phyloP scores from a whole-genome alignment of 306 rosid species.

The Crataegus laevigata region DNA sequence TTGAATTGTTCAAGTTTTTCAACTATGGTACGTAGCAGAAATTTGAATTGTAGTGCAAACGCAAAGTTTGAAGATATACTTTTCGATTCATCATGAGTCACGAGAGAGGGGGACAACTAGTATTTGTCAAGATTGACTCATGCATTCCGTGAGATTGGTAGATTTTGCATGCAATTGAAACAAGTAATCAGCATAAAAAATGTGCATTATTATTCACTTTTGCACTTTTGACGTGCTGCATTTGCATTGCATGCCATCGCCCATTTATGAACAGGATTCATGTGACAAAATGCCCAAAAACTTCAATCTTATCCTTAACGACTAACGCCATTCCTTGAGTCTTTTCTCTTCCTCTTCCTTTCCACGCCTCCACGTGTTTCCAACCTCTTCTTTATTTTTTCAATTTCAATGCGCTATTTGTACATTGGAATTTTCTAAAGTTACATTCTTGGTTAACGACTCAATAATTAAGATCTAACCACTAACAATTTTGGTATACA shows the following conservation, averaged over 20 bases:
- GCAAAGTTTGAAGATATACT: neutral
- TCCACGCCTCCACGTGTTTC: neutral
- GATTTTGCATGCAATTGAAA: too few species aligned
- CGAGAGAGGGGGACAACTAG: neutral
- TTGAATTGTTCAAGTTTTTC: neutral
- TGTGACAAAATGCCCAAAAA: neutral
- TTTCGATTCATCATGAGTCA: neutral
- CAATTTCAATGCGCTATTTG: neutral
- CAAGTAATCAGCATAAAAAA: neutral
- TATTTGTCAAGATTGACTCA: neutral
- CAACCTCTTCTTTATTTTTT: neutral
- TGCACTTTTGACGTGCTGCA: neutral
- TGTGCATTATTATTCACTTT: neutral
- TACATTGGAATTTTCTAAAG: too few species aligned
- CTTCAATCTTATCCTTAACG: neutral
- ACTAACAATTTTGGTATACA: too few species aligned
- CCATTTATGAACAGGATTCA: constrained; percentile 19
- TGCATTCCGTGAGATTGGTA: neutral
- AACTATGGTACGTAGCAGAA: neutral
- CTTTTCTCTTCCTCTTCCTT: neutral
- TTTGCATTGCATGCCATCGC: neutral
- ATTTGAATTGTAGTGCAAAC: neutral
- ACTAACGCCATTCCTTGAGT: neutral
- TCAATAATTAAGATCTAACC: too few species aligned
- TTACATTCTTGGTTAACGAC: too few species aligned